Evolutionary conservation across 2,329 filamentous ascomycete genomes (phyloP), one percentile per base, ranked within the genome.

Genomic region (Calonectria henricotiae): DNA sequence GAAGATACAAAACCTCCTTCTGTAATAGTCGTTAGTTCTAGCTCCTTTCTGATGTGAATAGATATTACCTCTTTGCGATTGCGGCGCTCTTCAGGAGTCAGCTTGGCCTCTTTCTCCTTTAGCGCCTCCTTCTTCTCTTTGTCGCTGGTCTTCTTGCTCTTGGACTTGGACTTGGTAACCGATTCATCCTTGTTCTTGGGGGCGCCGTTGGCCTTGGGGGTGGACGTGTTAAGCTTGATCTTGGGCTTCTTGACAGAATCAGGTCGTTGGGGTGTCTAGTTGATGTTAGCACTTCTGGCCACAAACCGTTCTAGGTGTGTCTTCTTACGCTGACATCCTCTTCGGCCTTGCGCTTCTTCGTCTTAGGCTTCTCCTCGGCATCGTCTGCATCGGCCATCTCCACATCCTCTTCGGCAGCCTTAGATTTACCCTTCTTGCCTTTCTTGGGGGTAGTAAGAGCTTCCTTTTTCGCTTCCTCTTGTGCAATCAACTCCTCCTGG

Each of bases 1-100:
- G 93, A 44, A 98, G 89, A 82, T 97, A 98, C 37, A 98, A 86
- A n/a, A 99, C 94, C 76, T 93, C 91, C 75, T 90, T 92, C 88
- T 93, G 74, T 58, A 65, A 37, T 27, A 44, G 5, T 65, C 62
- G 73, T 88, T 77, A 88, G 83, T 62, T 23, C 35, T 13, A 35
- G 43, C 3, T 41, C 39, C 17, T 8, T 20, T 9, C 27, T 11
- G 9, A 13, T 3, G 70, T 11, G n/a, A 2, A 35, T 3, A 4
- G 11, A 27, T 47, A 81, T 85, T 83, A 88, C 89, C 84, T 91
- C 86, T 79, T 91, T 92, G 77, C 90, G 89, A 39, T 83, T 77
- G 39, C 85, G 86, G 74, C 86, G 87, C 80, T 92, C 88, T 73
- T 91, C 89, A 0, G 88, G 83, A 13, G 86, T 87, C 70, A 90